A percentile compares a stretch with the other conserved stretches of the same genome.
Evolutionary conservation across 768 basidiomycete genomes (phyloP).

Genomic region (Leccinum olivaceopallidum): DNA sequence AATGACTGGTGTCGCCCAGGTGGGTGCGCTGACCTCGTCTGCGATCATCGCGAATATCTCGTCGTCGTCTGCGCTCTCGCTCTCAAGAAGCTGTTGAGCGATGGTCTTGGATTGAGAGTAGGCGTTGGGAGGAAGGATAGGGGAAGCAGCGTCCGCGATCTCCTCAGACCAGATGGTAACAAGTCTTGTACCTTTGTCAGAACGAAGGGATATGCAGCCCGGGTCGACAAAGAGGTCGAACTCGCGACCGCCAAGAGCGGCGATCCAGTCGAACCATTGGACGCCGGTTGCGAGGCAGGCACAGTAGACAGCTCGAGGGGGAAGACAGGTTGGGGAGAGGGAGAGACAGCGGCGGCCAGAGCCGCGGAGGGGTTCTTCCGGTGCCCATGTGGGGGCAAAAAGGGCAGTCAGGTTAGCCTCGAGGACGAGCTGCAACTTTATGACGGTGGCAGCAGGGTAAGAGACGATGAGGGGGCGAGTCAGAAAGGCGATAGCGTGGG

Average conservation of each 20-base stretch:
- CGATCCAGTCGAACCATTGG: constrained; percentile 83
- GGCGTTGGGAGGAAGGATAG: constrained; percentile 20
- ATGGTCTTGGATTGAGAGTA: constrained; percentile 52
- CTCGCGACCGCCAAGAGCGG: constrained; percentile 63
- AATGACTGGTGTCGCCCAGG: constrained; percentile 67
- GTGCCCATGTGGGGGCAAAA: constrained; percentile 66
- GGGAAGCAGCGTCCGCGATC: constrained; percentile 29
- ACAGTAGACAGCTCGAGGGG: constrained; percentile 69
- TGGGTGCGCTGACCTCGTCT: constrained; percentile 65
- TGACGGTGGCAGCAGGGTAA: constrained; percentile 61
- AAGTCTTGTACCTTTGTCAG: constrained; percentile 46
- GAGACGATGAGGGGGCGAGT: constrained; percentile 60
- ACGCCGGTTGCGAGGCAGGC: constrained; percentile 70
- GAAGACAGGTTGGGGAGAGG: constrained; percentile 65
- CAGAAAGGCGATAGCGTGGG: constrained; percentile 74
- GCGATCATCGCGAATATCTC: constrained; percentile 75
- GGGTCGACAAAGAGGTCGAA: constrained; percentile 84
- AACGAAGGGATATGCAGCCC: constrained; percentile 71
- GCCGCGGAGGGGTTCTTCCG: constrained; percentile 62
- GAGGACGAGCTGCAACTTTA: constrained; percentile 69
- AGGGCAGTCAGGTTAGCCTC: constrained; percentile 72
- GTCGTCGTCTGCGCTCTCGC: constrained; percentile 71
- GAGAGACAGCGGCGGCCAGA: constrained; percentile 75
- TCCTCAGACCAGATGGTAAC: constrained; percentile 72
- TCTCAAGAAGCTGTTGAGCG: constrained; percentile 72